Base-by-base conservation (phyloP, 306 rosid genomes). In the Cyamopsis tetragonoloba region DNA sequence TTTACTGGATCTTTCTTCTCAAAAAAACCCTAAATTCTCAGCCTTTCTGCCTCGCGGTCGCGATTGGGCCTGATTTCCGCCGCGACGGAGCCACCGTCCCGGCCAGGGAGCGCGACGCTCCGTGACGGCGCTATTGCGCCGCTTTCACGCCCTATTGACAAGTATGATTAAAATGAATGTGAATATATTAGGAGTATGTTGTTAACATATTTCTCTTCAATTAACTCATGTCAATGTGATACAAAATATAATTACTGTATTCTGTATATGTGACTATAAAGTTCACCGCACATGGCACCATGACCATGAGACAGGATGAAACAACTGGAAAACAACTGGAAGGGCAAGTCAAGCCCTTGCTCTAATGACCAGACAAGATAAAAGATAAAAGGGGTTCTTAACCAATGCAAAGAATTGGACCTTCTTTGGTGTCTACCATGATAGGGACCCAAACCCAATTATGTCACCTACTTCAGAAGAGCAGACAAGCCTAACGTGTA, bases 401-500 rank as follows among this genome's bases (percentile, higher is more conserved):
- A 27, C 59, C 71, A 26, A 42, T 38, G 30, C 1, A 59, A 10
- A 26, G 11, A 6, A 0, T 22, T 48, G 22, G 32, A 68, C 23
- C 13, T 15, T 20, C 18, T 37, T 58, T 60, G 2, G 3, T 76
- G 93, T 82, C 77, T 27, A 51, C 81, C 31, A 17, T 59, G 84
- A 82, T 80, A 58, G 41, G 19, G 78, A 73, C 85, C 13, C 19
- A 5, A 12, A 73, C 85, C 13, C 19, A 5, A 12, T 6, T 14
- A 23, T 6, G 12, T 22, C 28, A 26, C 66, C 60, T 18, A 9
- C 4, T 50, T 55, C 42, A 6, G 20, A 55, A 48, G n/a, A 68
- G 74, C 44, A 80, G 81, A 84, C 81, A 78, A 37, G 39, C 53
- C 55, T 53, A 34, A 72, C 77, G 20, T 39, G 11, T 66, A n/a